Evolutionary conservation across 2,329 filamentous ascomycete genomes (phyloP).

Genomic region (Phaeosphaeriaceae sp.): DNA sequence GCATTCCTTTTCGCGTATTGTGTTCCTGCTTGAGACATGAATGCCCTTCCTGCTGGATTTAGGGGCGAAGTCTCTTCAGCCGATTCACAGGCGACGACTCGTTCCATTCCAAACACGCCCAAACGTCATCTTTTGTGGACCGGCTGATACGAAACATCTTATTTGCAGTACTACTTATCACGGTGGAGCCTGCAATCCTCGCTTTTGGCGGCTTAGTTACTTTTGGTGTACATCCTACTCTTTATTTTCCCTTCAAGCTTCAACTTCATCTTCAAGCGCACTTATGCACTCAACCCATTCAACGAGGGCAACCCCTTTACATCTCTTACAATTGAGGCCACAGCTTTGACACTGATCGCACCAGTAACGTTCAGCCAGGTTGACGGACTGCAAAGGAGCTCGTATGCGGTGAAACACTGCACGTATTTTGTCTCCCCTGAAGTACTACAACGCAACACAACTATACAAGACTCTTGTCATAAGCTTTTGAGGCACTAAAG

Average conservation of each 20-base stretch:
- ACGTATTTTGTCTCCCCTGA: too few relatives aligned
- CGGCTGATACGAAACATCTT: conserved; percentile 1
- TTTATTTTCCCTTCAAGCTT: conserved; percentile 14
- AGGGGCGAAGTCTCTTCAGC: conserved; percentile 39
- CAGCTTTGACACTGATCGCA: too few relatives aligned
- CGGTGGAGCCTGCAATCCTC: conserved; percentile 4
- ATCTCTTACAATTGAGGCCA: conserved; percentile 8
- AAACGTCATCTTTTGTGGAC: background rate
- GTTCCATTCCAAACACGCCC: conserved; percentile 44
- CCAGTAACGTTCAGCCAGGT: too few relatives aligned
- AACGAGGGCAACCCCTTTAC: conserved; percentile 11
- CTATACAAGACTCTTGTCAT: too few relatives aligned
- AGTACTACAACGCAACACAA: too few relatives aligned
- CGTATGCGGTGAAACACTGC: background rate
- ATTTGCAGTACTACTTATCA: background rate
- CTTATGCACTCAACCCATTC: conserved; percentile 2
- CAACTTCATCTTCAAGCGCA: conserved; percentile 12
- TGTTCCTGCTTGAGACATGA: conserved; percentile 60
- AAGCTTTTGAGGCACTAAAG: too few relatives aligned
- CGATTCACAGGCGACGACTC: conserved; percentile 43
- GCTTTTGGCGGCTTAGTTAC: conserved; percentile 5
- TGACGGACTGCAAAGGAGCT: too few relatives aligned
- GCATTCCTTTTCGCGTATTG: conserved; percentile 8
- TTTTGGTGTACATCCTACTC: conserved; percentile 10
- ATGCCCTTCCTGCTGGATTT: conserved; percentile 46